Percentiles rank a stretch among this genome's conserved stretches.
phyloP scores from a whole-genome alignment of 2,329 filamentous ascomycete species.

The Raffaelea ambrosiae region DNA sequence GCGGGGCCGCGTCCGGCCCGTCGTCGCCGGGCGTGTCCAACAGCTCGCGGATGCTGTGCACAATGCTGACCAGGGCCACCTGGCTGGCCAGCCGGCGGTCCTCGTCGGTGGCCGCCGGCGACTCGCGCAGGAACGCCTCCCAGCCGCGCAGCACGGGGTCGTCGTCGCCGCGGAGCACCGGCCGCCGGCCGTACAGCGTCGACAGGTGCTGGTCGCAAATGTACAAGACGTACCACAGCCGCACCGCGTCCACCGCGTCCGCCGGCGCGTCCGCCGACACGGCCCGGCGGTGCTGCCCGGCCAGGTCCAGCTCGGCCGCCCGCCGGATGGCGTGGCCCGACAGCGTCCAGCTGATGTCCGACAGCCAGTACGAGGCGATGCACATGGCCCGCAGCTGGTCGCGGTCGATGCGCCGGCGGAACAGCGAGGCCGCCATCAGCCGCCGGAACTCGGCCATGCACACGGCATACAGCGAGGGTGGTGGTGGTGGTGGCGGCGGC shows the following conservation, averaged over 20 bases:
- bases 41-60: constrained; percentile 42
- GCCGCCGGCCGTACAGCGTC: constrained; percentile 50
- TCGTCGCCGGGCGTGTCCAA: constrained; percentile 46
- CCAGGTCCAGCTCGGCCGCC: constrained; percentile 37
- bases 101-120: constrained; percentile 39
- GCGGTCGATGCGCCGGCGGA: constrained; percentile 22
- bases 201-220: constrained; percentile 55
- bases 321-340: constrained; percentile 44
- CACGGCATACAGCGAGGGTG: constrained; percentile 31
- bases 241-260: constrained; percentile 42
- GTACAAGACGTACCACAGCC: constrained; percentile 54
- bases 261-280: constrained; percentile 23
- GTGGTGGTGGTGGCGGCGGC: too few species aligned
- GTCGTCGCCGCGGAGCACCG: constrained; percentile 43
- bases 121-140: constrained; percentile 43
- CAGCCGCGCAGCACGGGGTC: constrained; percentile 42
- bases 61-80: constrained; percentile 48
- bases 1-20: too few species aligned
- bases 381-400: constrained; percentile 52
- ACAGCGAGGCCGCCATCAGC: constrained; percentile 33
- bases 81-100: constrained; percentile 51
- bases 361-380: constrained; percentile 54
- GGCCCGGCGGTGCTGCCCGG: constrained; percentile 31
- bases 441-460: constrained; percentile 48
- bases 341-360: constrained; percentile 54